Evolutionary conservation across 495 filamentous ascomycete species (phyloP).

Genomic region (Aspergillus coremiiformis): DNA sequence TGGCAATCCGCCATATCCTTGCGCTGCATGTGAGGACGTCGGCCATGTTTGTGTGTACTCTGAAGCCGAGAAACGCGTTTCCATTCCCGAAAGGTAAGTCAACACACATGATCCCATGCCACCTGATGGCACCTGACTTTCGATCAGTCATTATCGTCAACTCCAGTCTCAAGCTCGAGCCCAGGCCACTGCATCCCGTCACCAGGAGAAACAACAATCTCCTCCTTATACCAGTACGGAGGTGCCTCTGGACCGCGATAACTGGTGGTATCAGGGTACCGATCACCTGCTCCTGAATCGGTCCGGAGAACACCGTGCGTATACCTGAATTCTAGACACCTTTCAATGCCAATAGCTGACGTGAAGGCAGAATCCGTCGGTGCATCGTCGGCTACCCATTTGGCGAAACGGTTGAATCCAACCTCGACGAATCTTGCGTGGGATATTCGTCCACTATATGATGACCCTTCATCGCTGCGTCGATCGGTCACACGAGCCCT

Average conservation of each 20-base stretch:
- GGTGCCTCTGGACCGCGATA: slow-evolving; percentile 24
- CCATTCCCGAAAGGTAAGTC: slow-evolving; percentile 28
- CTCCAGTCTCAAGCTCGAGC: slow-evolving; percentile 23
- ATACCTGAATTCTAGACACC: neutral
- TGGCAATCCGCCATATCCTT: slow-evolving; percentile 30
- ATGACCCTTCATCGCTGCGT: slow-evolving; percentile 29
- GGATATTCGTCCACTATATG: slow-evolving; percentile 35
- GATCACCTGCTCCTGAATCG: slow-evolving; percentile 30
- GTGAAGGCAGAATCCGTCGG: slow-evolving; percentile 26
- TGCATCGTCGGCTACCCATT: slow-evolving; percentile 28
- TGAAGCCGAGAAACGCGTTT: slow-evolving; percentile 32
- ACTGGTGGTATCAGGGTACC: slow-evolving; percentile 37
- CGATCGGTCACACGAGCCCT: slow-evolving; percentile 20
- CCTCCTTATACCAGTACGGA: slow-evolving; percentile 17
- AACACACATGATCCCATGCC: neutral
- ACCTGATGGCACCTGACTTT: neutral
- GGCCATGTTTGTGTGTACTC: slow-evolving; percentile 30
- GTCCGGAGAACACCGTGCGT: slow-evolving; percentile 33
- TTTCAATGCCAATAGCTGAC: neutral
- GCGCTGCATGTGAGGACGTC: slow-evolving; percentile 28
- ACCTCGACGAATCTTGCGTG: slow-evolving; percentile 29
- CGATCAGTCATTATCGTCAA: slow-evolving; percentile 25
- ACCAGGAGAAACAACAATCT: slow-evolving; percentile 2
- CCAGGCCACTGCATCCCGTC: too few species aligned
- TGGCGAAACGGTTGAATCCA: slow-evolving; percentile 31